Evolutionary conservation across 441 rosid species (phyloP).

Genomic region (Hura crepitans): DNA sequence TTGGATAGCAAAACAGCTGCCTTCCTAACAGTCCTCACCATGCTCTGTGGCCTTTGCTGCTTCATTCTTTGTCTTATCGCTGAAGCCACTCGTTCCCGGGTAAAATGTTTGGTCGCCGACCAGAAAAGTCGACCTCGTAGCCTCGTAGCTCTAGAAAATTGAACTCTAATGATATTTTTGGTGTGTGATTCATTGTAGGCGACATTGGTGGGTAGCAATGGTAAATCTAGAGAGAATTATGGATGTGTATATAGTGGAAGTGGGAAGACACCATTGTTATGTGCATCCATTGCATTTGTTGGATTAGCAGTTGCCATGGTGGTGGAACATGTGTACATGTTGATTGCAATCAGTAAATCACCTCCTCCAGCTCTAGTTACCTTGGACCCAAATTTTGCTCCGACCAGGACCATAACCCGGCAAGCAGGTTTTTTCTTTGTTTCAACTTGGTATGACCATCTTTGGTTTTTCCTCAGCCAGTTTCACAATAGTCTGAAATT

Average conservation of each 20-base stretch:
- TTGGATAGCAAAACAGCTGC: slow-evolving; percentile 72
- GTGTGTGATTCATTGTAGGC: slow-evolving; percentile 32
- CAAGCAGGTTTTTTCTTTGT: slow-evolving; percentile 77
- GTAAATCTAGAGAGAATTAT: slow-evolving; percentile 21
- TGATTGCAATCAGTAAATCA: slow-evolving; percentile 61
- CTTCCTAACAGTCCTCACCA: slow-evolving; percentile 43
- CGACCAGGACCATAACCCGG: slow-evolving; percentile 43
- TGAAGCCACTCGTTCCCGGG: slow-evolving; percentile 89
- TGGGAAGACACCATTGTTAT: slow-evolving; percentile 72
- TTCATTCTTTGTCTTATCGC: slow-evolving; percentile 82
- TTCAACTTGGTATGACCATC: slow-evolving; percentile 55
- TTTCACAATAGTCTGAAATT: background rate
- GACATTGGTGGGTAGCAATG: slow-evolving; percentile 36
- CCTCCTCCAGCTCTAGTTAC: slow-evolving; percentile 42
- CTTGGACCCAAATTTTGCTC: slow-evolving; percentile 47
- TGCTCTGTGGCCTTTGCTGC: slow-evolving; percentile 66
- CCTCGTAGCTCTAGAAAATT: too few relatives aligned
- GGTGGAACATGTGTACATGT: slow-evolving; percentile 56
- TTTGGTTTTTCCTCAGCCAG: too few relatives aligned
- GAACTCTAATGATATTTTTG: too few relatives aligned
- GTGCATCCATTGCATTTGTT: slow-evolving; percentile 54
- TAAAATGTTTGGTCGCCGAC: too few relatives aligned
- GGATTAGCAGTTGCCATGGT: slow-evolving; percentile 67
- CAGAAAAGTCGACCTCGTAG: too few relatives aligned
- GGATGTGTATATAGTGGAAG: slow-evolving; percentile 69